phyloP scores from a whole-genome alignment of 1,139 yeast genomes.

The Yamadazyma epiphylla region DNA sequence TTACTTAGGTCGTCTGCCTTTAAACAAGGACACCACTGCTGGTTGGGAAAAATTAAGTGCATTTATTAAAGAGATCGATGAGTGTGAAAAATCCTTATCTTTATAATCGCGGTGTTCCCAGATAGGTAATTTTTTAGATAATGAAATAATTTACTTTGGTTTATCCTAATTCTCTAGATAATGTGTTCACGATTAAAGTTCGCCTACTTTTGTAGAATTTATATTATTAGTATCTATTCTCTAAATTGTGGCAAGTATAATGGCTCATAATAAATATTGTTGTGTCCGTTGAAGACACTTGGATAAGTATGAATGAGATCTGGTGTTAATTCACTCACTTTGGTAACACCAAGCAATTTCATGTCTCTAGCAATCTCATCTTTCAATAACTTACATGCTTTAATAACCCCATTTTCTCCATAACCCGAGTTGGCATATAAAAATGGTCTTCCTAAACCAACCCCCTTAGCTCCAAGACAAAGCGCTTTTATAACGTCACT shows the following conservation, averaged over 20 bases:
- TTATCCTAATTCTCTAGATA: too few relatives aligned
- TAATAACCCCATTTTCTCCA: slow-evolving; percentile 46
- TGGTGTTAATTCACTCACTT: slow-evolving; percentile 30
- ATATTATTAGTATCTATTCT: slow-evolving; percentile 2
- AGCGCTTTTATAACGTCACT: slow-evolving; percentile 48
- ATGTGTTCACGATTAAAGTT: too few relatives aligned
- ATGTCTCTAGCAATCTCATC: slow-evolving; percentile 43
- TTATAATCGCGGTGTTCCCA: neutral
- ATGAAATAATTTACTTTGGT: too few relatives aligned
- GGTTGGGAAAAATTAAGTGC: slow-evolving; percentile 10
- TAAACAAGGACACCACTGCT: slow-evolving; percentile 19
- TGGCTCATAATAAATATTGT: slow-evolving; percentile 11
- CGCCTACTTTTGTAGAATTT: neutral
- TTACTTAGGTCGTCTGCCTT: slow-evolving; percentile 26
- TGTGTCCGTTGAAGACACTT: slow-evolving; percentile 9
- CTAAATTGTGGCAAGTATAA: slow-evolving; percentile 12
- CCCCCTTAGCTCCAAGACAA: slow-evolving; percentile 52
- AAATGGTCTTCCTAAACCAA: slow-evolving; percentile 49
- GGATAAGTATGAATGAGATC: slow-evolving; percentile 14
- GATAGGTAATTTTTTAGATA: too few relatives aligned
- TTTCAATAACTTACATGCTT: slow-evolving; percentile 38
- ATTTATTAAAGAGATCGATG: slow-evolving; percentile 8
- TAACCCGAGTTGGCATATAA: slow-evolving; percentile 44
- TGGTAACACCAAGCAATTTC: slow-evolving; percentile 41
- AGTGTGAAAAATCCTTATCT: slow-evolving; percentile 3